These are phyloP conservation scores for Talaromyces wortmannii DNA, from an alignment of 495 filamentous ascomycete species.

Conservation along the genomic window DNA sequence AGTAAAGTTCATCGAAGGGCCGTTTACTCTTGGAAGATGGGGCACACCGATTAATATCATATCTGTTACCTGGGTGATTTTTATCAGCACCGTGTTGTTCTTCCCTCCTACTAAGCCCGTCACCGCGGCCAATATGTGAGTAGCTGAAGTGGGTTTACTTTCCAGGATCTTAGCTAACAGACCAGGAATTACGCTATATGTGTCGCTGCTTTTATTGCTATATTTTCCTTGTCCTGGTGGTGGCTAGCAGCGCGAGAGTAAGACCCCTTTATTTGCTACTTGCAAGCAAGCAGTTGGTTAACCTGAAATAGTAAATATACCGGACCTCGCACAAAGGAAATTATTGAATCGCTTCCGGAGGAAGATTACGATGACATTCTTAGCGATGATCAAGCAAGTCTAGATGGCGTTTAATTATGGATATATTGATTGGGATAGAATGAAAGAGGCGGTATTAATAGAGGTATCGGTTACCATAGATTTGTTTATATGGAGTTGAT, in stretches of 20 bases:
- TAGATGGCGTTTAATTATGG: background rate
- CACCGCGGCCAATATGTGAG: slow-evolving; percentile 55
- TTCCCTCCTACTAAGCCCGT: slow-evolving; percentile 57
- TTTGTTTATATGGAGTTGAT: no score
- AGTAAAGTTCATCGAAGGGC: slow-evolving; percentile 56
- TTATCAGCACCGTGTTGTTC: slow-evolving; percentile 63
- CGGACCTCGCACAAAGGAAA: slow-evolving; percentile 48
- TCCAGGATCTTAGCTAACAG: background rate
- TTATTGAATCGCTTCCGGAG: slow-evolving; percentile 27
- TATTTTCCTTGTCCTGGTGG: slow-evolving; percentile 62
- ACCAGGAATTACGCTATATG: slow-evolving; percentile 62
- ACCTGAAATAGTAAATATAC: slow-evolving; percentile 38
- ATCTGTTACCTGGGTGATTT: slow-evolving; percentile 57
- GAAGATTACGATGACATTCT: slow-evolving; percentile 17
- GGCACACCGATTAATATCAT: slow-evolving; percentile 52
- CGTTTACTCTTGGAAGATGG: slow-evolving; percentile 57
- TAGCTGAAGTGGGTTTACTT: background rate
- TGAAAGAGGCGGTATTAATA: no score
- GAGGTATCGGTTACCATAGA: no score
- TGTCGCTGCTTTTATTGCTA: slow-evolving; percentile 55
- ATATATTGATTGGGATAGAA: no score
- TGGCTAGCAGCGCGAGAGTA: slow-evolving; percentile 52
- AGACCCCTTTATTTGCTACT: slow-evolving; percentile 9
- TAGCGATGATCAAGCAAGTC: background rate
- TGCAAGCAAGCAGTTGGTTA: background rate